phyloP scores from a whole-genome alignment of 73 alveolate genomes.

The Tetrahymena elliotti region DNA sequence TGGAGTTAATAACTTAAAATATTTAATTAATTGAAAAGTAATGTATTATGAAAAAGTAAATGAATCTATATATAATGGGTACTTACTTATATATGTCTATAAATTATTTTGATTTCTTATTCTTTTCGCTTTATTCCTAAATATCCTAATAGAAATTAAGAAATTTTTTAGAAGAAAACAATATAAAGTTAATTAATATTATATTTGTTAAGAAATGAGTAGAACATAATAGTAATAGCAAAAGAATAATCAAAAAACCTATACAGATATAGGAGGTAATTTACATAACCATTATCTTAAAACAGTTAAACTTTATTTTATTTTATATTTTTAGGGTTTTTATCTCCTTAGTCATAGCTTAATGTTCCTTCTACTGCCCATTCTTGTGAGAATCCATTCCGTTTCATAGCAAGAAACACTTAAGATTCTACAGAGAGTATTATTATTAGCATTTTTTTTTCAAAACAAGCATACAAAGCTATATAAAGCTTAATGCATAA shows the following conservation, averaged over 20 bases:
- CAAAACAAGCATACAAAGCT: too few species aligned
- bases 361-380: neutral
- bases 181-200: neutral
- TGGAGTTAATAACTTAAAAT: too few species aligned
- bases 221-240: neutral
- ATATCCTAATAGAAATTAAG: neutral
- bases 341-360: neutral
- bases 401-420: neutral
- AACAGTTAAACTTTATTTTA: neutral
- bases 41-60: too few species aligned
- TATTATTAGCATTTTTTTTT: neutral
- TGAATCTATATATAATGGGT: neutral
- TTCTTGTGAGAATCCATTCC: neutral
- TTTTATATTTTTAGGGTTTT: neutral
- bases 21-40: too few species aligned
- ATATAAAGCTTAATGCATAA: too few species aligned
- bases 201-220: neutral
- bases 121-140: neutral
- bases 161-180: neutral
- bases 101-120: neutral
- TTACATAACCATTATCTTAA: neutral
- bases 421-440: neutral
- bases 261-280: neutral
- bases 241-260: neutral
- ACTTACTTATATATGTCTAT: neutral